Evolutionary conservation across 352 stramenopile species (phyloP).

Genomic region (Salisapilia sapeloensis): DNA sequence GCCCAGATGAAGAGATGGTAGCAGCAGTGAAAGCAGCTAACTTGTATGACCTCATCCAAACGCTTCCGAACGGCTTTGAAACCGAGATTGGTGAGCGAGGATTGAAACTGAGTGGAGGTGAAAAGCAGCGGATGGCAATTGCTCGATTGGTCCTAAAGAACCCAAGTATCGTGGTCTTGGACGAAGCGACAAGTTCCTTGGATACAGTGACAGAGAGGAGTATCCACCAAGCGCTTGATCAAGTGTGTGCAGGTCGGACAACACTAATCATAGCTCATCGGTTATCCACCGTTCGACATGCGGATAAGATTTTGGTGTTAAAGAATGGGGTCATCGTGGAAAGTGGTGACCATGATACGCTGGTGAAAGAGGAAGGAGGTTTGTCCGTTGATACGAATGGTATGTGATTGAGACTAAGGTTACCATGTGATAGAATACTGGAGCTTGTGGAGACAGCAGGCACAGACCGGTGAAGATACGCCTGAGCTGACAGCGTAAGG

Average conservation of each 20-base stretch:
- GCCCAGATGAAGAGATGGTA: slow-evolving; percentile 82
- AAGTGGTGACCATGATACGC: slow-evolving; percentile 17
- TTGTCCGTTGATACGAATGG: too few species aligned
- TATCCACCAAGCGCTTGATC: slow-evolving; percentile 40
- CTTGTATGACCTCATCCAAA: slow-evolving; percentile 89
- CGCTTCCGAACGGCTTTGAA: slow-evolving; percentile 82
- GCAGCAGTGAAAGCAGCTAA: slow-evolving; percentile 83
- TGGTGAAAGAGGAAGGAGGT: slow-evolving; percentile 25
- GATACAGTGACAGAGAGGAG: slow-evolving; percentile 58
- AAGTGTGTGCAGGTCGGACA: slow-evolving; percentile 30
- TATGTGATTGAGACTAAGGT: too few species aligned
- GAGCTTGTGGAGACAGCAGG: too few species aligned
- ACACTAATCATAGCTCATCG: slow-evolving; percentile 69
- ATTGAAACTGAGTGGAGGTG: slow-evolving; percentile 57
- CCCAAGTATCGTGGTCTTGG: slow-evolving; percentile 50
- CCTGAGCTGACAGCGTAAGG: too few species aligned
- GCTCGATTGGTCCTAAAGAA: slow-evolving; percentile 67
- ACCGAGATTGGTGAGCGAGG: slow-evolving; percentile 72
- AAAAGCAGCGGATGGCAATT: slow-evolving; percentile 77
- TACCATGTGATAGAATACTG: too few species aligned
- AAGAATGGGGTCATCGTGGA: slow-evolving; percentile 34
- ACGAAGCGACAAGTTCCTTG: slow-evolving; percentile 65
- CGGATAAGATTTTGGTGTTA: slow-evolving; percentile 50
- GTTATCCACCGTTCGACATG: slow-evolving; percentile 60
- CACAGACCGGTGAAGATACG: too few species aligned